Evolutionary conservation across 768 basidiomycete genomes (phyloP), one percentile per base, ranked within the genome.

Genomic region (Collybiopsis confluens): DNA sequence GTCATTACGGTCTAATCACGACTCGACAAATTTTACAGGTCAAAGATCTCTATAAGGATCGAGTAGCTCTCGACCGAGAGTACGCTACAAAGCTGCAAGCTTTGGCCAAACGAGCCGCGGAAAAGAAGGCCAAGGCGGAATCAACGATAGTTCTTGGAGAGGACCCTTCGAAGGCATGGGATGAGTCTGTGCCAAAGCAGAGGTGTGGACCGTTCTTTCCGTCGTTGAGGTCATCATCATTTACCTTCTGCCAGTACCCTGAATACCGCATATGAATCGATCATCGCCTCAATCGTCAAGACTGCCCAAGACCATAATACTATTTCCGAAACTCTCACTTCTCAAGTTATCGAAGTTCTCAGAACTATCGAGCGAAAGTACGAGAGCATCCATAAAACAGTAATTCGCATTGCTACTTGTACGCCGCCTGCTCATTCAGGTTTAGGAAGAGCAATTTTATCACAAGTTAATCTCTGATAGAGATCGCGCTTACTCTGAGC

Each of bases 51-150:
- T 86, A 89, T 62, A 72, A 73, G 40, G 86, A 85, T 47, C 79
- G 85, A 42, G 82, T 72, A 9, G 76, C 73, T 6, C 70, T 92
- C 10, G 91, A 93, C 66, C 81, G 85, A 48, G 90, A 93, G 64
- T 92, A 90, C 64, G 87, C 89, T 0, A 64, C 68, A 23, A 91
- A 88, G 64, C 73, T 93, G 9, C 83, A 86, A 62, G 66, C 73
- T 15, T 66, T 93, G 28, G 75, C 76, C 7, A 83, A 78, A 66
- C 90, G 84, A 63, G 83, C 84, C 1, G 68, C 73, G 9, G 91
- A 92, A 41, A 88, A 83, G 77, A 88, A 86, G 67, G 69, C 68
- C 42, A 88, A 80, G 68, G 74, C 74, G 53, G 79, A 79, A 54
- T 62, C 72, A 0, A 62, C 68, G 8, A 69, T 86, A 21, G 79